phyloP scores from a whole-genome alignment of 345 rosid genomes.

The Stellera chamaejasme region DNA sequence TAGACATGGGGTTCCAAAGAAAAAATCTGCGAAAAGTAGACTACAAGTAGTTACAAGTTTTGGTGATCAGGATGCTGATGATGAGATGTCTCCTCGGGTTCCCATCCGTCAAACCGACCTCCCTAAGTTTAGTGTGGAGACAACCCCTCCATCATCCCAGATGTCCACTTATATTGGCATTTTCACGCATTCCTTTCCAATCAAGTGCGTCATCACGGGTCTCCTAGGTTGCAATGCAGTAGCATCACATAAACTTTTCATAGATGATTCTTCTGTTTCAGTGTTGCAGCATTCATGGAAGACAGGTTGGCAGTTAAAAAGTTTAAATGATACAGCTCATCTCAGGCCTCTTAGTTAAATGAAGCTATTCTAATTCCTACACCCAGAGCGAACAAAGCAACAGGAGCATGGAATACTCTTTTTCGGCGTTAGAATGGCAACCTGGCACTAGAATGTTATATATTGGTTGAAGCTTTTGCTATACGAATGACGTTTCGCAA shows the following conservation, averaged over 20 bases:
- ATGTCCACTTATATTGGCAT: constrained; percentile 43
- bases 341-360: constrained; percentile 58
- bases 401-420: constrained; percentile 8
- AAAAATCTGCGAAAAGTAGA: constrained; percentile 86
- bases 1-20: constrained; percentile 44
- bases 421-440: neutral
- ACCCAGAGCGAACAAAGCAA: neutral
- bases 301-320: constrained; percentile 82
- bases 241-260: constrained; percentile 54
- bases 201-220: constrained; percentile 70
- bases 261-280: constrained; percentile 79
- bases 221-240: constrained; percentile 65
- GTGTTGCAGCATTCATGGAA: constrained; percentile 67
- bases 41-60: constrained; percentile 61
- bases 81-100: constrained; percentile 48
- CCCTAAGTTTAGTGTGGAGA: constrained; percentile 31
- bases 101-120: constrained; percentile 28
- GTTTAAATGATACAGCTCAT: constrained; percentile 69
- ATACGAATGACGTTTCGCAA: neutral
- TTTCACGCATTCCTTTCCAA: constrained; percentile 61
- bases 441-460: constrained; percentile 2
- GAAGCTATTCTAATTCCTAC: neutral
- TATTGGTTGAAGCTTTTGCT: constrained; percentile 7
- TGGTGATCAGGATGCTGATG: constrained; percentile 54
- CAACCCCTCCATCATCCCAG: constrained; percentile 30